phyloP scores from a whole-genome alignment of 2,329 filamentous ascomycete species.

The Botrytis squamosa region DNA sequence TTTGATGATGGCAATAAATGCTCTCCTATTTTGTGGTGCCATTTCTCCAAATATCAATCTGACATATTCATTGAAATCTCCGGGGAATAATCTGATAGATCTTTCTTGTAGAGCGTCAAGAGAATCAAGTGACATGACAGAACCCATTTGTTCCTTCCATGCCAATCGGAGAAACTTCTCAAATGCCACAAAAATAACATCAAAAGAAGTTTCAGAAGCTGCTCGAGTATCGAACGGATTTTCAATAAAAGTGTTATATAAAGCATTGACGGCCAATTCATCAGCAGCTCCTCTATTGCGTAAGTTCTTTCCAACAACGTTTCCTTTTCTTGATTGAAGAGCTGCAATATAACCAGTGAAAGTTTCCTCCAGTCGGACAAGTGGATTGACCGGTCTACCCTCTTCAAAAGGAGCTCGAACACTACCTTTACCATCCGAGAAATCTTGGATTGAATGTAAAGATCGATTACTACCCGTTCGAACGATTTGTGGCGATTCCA shows the following conservation, averaged over 20 bases:
- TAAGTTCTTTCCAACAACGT: slow-evolving; percentile 76
- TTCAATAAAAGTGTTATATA: slow-evolving; percentile 86
- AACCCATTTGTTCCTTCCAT: slow-evolving; percentile 86
- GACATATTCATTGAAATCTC: slow-evolving; percentile 71
- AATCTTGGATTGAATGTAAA: slow-evolving; percentile 33
- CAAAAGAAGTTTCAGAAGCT: slow-evolving; percentile 72
- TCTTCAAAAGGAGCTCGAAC: slow-evolving; percentile 49
- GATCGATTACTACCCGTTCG: slow-evolving; percentile 37
- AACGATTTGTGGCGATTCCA: slow-evolving; percentile 36
- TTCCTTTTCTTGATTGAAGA: slow-evolving; percentile 80
- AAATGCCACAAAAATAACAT: slow-evolving; percentile 87
- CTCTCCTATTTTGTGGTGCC: slow-evolving; percentile 69
- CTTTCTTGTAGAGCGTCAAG: slow-evolving; percentile 73
- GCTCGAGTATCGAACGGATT: slow-evolving; percentile 75
- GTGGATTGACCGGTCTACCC: slow-evolving; percentile 59
- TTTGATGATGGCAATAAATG: slow-evolving; percentile 80
- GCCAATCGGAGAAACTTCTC: slow-evolving; percentile 88
- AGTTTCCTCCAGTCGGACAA: slow-evolving; percentile 77
- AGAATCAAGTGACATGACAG: slow-evolving; percentile 70
- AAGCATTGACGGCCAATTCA: slow-evolving; percentile 78
- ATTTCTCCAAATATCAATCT: slow-evolving; percentile 63
- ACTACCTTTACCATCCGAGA: slow-evolving; percentile 34
- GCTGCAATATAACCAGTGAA: slow-evolving; percentile 81
- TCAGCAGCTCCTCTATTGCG: slow-evolving; percentile 69
- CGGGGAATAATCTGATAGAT: slow-evolving; percentile 63